Evolutionary conservation across 2,329 filamentous ascomycete species (phyloP).

Genomic region (Bretziella fagacearum): DNA sequence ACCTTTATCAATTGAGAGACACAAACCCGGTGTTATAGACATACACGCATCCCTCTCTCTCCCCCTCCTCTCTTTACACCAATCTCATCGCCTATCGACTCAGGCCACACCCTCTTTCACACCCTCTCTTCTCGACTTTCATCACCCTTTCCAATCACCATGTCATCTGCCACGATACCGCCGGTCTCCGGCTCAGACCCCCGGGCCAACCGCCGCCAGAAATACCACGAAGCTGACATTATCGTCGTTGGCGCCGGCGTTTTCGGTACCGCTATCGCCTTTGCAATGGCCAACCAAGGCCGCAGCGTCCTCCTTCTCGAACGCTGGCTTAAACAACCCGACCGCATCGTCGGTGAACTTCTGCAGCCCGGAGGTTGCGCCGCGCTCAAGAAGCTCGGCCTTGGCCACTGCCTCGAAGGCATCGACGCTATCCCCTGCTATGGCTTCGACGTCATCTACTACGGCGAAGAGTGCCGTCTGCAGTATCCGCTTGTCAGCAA

Average conservation of each 20-base stretch:
- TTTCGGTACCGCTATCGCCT: conserved; percentile 73
- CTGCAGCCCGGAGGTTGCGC: conserved; percentile 81
- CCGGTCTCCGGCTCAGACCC: no score
- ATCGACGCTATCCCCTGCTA: conserved; percentile 74
- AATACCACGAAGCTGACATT: conserved; percentile 56
- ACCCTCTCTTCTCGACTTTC: not conserved
- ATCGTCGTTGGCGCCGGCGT: conserved; percentile 86
- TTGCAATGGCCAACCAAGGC: conserved; percentile 71
- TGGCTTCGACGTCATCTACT: conserved; percentile 79
- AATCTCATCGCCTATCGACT: not conserved
- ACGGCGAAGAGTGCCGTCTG: conserved; percentile 55
- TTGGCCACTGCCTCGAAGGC: conserved; percentile 65
- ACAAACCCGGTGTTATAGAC: no score
- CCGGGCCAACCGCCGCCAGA: conserved; percentile 13
- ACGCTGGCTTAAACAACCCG: conserved; percentile 74
- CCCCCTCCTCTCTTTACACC: no score
- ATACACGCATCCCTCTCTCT: no score
- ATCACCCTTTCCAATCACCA: not conserved
- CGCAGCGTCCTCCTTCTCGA: conserved; percentile 83
- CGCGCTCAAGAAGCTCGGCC: conserved; percentile 62
- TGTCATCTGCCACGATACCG: not conserved
- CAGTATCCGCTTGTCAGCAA: conserved; percentile 55
- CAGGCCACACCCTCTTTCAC: no score
- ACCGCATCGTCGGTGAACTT: conserved; percentile 90
- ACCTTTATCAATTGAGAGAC: no score